Evolutionary conservation across 2,329 filamentous ascomycete genomes (phyloP), one percentile per base, ranked within the genome.

Genomic region (Fusarium succisae): DNA sequence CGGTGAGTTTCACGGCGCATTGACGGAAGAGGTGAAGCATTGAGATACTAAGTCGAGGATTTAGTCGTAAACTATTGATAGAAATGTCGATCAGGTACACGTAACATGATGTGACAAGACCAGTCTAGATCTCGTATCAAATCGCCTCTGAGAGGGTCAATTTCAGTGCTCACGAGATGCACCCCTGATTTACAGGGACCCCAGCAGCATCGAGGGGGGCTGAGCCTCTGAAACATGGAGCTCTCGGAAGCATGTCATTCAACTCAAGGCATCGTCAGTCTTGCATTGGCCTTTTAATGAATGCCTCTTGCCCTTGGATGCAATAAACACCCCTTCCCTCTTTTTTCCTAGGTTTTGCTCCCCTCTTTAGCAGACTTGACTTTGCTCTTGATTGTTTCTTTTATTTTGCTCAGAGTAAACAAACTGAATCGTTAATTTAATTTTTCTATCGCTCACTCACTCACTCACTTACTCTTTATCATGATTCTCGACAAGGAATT

Each of bases 221-320:
- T 65, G 63, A 76, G 58, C 63, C 28, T 74, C 73, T 76, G 75
- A 76, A 77, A 77, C 75, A 77, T 77, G 65, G 56, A 72, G 63
- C 39, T 50, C 56, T 64, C 50, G 35, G 44, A n/a, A 58, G 53
- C n/a, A 65, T 48, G 63, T 48, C 37, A 47, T 43, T 58, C n/a
- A 66, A 66, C 26, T 63, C 10, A 38, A n/a, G 2, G 22, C 35
- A 57, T 43, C 51, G 18, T 44, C 51, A 28, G 41, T 48, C 50
- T 57, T 47, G 41, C 68, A 58, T 58, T 43, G 66, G 62, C 63
- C 30, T 69, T 54, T 72, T 57, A 63, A 45, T 56, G 26, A 63
- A 74, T 66, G 32, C 48, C 48, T 74, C 68, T 30, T 53, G 44
- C 59, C 56, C 50, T 70, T 45, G 38, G 24, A 22, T 32, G 22